Evolutionary conservation across 108 stramenopile species (phyloP), one percentile per base, ranked within the genome.

Genomic region (Aureococcus anophagefferens): DNA sequence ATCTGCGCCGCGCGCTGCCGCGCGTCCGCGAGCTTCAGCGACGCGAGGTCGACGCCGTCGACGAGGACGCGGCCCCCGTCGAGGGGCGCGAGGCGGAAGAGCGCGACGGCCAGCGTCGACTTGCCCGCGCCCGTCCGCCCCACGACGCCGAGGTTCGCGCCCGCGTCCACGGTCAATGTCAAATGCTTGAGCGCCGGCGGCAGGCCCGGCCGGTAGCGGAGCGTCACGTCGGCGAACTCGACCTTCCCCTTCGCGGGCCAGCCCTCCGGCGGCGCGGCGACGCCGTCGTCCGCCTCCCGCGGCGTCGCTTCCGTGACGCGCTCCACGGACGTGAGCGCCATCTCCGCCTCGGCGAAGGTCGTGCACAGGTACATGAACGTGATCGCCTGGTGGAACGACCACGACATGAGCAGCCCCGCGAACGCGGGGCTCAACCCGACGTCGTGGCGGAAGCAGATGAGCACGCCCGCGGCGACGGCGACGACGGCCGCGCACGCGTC

Each of bases 401-500:
- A 80, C 17, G 64, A 68, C 28, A 89, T 86, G 29, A 92, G 72
- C 3, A 95, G 80, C 0, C 88, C 94, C 33, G 87, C 86, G 25
- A 93, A n/a, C 16, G 90, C 91, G 14, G 89, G 76, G 35, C 77
- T 73, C 3, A 91, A 63, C 0, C 65, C 65, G 28, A 89, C 66
- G 28, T 66, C 40, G 33, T 81, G 78, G 70, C 89, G 88, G 75
- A 90, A 80, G 65, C 73, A 75, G 0, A 90, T 80, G 0, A 92
- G 71, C 3, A 87, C 37, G 9, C 79, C 73, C 31, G 90, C 79
- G 31, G 79, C 35, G 40, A 92, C 74, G 51, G 91, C 88, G 31
- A 90, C 73, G 17, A 79, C n/a, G 30, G 83, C 84, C 21, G 91
- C 92, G 17, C 91, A 83, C 34, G 91, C 40, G 68, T 93, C 91